phyloP scores from a whole-genome alignment of 1,284 basidiomycete genomes.

The Stereum hirsutum region DNA sequence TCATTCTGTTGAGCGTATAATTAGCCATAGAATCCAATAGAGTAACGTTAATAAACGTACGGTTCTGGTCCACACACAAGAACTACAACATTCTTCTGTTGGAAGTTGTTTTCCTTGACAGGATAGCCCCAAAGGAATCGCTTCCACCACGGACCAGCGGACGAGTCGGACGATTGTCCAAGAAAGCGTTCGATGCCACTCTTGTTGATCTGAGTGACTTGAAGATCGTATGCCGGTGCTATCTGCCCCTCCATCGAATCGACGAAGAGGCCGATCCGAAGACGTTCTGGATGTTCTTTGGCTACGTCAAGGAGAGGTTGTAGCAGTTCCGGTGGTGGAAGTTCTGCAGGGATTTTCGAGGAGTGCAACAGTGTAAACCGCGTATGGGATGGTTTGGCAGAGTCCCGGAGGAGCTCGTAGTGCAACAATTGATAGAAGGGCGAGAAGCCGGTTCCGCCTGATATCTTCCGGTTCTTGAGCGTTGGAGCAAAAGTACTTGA shows the following conservation, averaged over 20 bases:
- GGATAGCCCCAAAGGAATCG: constrained; percentile 3
- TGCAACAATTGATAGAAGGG: constrained; percentile 64
- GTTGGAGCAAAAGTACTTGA: not conserved
- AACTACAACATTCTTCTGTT: constrained; percentile 38
- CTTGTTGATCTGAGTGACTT: constrained; percentile 46
- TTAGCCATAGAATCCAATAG: constrained; percentile 5
- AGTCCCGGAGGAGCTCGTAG: constrained; percentile 28
- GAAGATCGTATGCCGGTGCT: constrained; percentile 17
- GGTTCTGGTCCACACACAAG: constrained; percentile 73
- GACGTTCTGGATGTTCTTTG: constrained; percentile 36
- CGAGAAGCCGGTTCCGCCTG: constrained; percentile 77
- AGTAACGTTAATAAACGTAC: constrained; percentile 34
- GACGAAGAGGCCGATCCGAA: constrained; percentile 53
- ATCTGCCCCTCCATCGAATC: constrained; percentile 30
- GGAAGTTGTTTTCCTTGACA: constrained; percentile 6
- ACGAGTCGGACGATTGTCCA: constrained; percentile 1
- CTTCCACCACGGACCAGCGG: constrained; percentile 5
- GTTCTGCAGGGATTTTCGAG: constrained; percentile 45
- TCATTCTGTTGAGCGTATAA: constrained; percentile 45
- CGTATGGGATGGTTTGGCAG: constrained; percentile 27
- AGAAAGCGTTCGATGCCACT: constrained; percentile 28
- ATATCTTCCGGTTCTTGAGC: constrained; percentile 40
- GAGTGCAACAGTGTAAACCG: constrained; percentile 67
- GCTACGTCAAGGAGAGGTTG: constrained; percentile 39
- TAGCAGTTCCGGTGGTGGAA: constrained; percentile 57